phyloP scores from a whole-genome alignment of 495 filamentous ascomycete species.

The Staphylotrichum tortipilum region DNA sequence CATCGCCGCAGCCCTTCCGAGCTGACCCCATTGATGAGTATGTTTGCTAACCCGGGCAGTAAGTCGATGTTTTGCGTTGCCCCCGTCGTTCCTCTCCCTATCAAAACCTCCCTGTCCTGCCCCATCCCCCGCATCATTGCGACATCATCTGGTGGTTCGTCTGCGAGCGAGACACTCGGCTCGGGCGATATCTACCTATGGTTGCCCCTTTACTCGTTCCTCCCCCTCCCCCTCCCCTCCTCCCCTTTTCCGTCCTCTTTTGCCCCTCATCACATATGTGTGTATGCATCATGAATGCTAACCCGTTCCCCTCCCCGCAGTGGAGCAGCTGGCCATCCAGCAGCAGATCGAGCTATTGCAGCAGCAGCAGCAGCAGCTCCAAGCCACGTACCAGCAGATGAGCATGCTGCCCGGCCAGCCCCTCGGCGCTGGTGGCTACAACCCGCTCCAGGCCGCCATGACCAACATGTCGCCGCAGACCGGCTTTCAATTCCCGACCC shows the following conservation, averaged over 20 bases:
- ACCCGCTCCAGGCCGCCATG: slow-evolving; percentile 55
- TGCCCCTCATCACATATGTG: not conserved
- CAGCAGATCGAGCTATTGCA: slow-evolving; percentile 98
- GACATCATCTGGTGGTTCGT: no score
- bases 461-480: slow-evolving; percentile 74
- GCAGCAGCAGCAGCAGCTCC: slow-evolving; percentile 97
- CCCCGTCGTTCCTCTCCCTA: not conserved
- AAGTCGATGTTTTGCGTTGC: slow-evolving; percentile 25
- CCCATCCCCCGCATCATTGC: no score
- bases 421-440: slow-evolving; percentile 60
- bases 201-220: not conserved
- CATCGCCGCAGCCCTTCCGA: slow-evolving; percentile 96
- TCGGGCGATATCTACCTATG: no score
- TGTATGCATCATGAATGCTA: slow-evolving; percentile 14
- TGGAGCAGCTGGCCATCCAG: slow-evolving; percentile 98
- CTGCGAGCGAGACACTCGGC: no score
- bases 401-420: slow-evolving; percentile 81
- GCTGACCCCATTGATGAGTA: slow-evolving; percentile 97
- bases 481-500: slow-evolving; percentile 85
- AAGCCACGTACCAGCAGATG: slow-evolving; percentile 93
- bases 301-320: slow-evolving; percentile 35
- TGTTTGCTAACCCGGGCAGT: slow-evolving; percentile 52
- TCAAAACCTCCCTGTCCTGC: no score
- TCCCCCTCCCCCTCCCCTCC: not conserved
- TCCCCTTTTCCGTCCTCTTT: not conserved